These are phyloP conservation scores for Dioszegia hungarica DNA, from an alignment of 768 basidiomycete species.

Conservation along the genomic window DNA sequence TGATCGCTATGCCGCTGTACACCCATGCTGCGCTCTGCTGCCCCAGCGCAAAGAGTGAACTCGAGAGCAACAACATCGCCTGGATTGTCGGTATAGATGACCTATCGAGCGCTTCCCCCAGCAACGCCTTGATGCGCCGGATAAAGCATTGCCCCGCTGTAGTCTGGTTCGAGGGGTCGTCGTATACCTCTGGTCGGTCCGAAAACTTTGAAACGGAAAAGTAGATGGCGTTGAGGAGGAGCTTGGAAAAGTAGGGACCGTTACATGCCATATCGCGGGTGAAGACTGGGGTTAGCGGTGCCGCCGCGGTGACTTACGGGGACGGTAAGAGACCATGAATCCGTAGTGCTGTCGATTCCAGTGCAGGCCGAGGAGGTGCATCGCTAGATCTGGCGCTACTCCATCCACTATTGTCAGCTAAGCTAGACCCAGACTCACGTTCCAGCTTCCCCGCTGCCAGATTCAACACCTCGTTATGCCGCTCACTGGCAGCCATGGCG, in stretches of 20 bases:
- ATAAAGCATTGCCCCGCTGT: constrained; percentile 18
- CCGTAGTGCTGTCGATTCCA: constrained; percentile 30
- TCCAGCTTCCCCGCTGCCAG: constrained; percentile 11
- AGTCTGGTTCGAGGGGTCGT: constrained; percentile 8
- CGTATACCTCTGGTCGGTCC: constrained; percentile 21
- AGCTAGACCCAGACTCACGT: not conserved
- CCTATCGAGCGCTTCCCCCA: constrained; percentile 22
- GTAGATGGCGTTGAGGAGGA: constrained; percentile 28
- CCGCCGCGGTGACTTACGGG: not conserved
- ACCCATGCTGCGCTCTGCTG: constrained; percentile 14
- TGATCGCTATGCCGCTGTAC: constrained; percentile 15
- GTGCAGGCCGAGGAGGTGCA: constrained; percentile 26
- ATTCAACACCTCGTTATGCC: constrained; percentile 18
- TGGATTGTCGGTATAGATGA: constrained; percentile 26
- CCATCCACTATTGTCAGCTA: constrained; percentile 16
- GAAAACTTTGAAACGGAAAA: constrained; percentile 26
- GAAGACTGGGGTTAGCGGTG: constrained; percentile 13
- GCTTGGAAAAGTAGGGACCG: constrained; percentile 23
- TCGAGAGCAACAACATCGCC: constrained; percentile 25
- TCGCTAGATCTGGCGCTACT: constrained; percentile 18
- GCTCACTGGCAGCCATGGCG: constrained; percentile 3
- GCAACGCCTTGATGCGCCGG: constrained; percentile 15
- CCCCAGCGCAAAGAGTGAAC: constrained; percentile 22
- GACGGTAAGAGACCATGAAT: constrained; percentile 26
- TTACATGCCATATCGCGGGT: constrained; percentile 21